Evolutionary conservation across 176 grass and related monocot genomes (phyloP).

Genomic region (Olyra latifolia): DNA sequence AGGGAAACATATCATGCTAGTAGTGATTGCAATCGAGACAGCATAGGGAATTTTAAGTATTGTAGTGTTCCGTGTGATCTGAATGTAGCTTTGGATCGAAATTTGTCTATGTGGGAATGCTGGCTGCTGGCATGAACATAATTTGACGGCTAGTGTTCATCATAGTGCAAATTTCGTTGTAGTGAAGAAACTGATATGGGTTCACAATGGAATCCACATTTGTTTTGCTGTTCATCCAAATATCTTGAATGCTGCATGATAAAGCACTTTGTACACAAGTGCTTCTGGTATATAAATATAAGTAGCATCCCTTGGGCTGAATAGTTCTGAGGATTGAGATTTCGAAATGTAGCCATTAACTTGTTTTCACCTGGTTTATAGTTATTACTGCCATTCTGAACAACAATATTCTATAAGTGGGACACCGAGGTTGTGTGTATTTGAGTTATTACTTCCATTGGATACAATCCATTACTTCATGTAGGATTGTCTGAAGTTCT

Average conservation of each 20-base stretch:
- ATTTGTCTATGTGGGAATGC: not conserved
- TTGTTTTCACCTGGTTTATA: not conserved
- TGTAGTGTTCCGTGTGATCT: not conserved
- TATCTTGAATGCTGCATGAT: not conserved
- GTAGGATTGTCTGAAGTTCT: not conserved
- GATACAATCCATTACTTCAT: not conserved
- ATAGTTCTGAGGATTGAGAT: not conserved
- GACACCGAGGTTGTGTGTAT: not conserved
- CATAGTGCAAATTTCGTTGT: not conserved
- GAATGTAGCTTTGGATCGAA: not conserved
- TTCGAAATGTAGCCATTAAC: not conserved
- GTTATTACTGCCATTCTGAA: not conserved
- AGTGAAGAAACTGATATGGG: not conserved
- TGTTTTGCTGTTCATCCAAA: not conserved
- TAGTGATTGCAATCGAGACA: not conserved
- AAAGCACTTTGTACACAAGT: not conserved
- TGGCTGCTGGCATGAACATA: not conserved
- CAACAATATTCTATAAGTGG: not conserved
- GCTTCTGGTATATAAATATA: not conserved
- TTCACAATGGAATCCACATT: not conserved
- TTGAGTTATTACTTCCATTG: not conserved
- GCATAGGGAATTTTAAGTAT: not conserved
- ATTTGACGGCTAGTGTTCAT: not conserved
- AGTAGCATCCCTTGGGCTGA: not conserved
- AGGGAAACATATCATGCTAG: not conserved